Conservation (phyloP, 345 rosid genomes). For the Aegle marmelos region DNA sequence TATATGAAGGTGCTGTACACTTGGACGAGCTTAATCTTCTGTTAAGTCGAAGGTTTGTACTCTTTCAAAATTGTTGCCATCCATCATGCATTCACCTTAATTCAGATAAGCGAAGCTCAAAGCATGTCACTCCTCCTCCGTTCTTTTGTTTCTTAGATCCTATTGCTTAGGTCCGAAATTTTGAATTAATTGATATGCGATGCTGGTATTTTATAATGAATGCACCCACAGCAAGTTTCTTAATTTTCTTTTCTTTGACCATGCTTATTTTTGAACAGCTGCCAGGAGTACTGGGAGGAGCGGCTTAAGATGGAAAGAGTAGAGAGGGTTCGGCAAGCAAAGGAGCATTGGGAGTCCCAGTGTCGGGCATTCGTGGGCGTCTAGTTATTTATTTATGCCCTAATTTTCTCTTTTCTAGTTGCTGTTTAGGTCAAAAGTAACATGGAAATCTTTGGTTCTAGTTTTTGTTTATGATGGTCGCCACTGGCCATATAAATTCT, state of each 20-base stretch:
- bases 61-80: not conserved
- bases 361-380: slow-evolving; percentile 67
- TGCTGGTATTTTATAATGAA: not conserved
- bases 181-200: not conserved
- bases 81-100: not conserved
- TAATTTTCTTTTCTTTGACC: not conserved
- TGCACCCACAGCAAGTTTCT: not conserved
- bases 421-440: not conserved
- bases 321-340: slow-evolving; percentile 66
- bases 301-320: slow-evolving; percentile 63
- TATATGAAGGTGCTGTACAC: slow-evolving; percentile 67
- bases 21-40: slow-evolving; percentile 78
- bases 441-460: not conserved
- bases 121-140: not conserved
- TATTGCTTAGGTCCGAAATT: not conserved
- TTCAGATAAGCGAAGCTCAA: not conserved
- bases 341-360: slow-evolving; percentile 83
- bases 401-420: not conserved
- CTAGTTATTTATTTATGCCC: slow-evolving; percentile 9
- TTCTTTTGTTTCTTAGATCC: not conserved
- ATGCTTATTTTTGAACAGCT: slow-evolving; percentile 38
- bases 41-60: slow-evolving; percentile 58
- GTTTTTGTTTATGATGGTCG: not conserved
- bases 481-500: not conserved
- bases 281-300: slow-evolving; percentile 69